Percentiles rank a stretch among this genome's conserved stretches.
phyloP scores from a whole-genome alignment of 805 yeast genomes.

The Yarrowia phangngaensis region DNA sequence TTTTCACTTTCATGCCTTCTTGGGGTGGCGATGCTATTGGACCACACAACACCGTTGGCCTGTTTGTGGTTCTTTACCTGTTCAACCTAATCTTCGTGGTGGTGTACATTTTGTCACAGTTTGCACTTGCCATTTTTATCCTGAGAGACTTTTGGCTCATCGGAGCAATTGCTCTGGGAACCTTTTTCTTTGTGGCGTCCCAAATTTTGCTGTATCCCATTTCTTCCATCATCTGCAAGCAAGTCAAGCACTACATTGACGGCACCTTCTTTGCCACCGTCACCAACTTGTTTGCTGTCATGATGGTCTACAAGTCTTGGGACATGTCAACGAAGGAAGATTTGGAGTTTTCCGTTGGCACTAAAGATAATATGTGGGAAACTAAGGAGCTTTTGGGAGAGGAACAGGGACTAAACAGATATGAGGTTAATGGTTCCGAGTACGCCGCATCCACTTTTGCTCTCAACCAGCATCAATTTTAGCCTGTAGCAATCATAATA shows the following conservation, averaged over 20 bases:
- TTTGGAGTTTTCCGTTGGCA: conserved; percentile 78
- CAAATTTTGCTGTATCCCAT: conserved; percentile 72
- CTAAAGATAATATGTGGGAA: conserved; percentile 45
- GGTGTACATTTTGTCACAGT: conserved; percentile 62
- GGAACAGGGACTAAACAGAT: conserved; percentile 29
- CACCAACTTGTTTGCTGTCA: conserved; percentile 72
- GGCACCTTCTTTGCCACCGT: conserved; percentile 82
- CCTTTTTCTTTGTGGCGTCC: conserved; percentile 73
- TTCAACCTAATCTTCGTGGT: conserved; percentile 64
- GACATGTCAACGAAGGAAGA: conserved; percentile 94
- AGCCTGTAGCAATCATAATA: neutral
- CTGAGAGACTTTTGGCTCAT: conserved; percentile 82
- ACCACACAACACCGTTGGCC: conserved; percentile 57
- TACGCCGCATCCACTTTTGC: conserved; percentile 41
- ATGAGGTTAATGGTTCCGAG: conserved; percentile 35
- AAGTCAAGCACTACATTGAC: conserved; percentile 80
- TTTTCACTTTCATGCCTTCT: conserved; percentile 61
- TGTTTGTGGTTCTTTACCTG: conserved; percentile 68
- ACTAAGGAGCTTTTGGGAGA: conserved; percentile 38
- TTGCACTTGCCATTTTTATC: conserved; percentile 61
- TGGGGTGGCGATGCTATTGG: conserved; percentile 49
- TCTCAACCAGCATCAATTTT: conserved; percentile 31
- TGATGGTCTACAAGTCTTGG: conserved; percentile 97
- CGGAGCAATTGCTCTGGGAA: conserved; percentile 72
- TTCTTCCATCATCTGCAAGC: conserved; percentile 60